These are phyloP conservation scores for Fusarium pseudoanthophilum DNA, from an alignment of 2,329 filamentous ascomycete species.

Conservation along the genomic window DNA sequence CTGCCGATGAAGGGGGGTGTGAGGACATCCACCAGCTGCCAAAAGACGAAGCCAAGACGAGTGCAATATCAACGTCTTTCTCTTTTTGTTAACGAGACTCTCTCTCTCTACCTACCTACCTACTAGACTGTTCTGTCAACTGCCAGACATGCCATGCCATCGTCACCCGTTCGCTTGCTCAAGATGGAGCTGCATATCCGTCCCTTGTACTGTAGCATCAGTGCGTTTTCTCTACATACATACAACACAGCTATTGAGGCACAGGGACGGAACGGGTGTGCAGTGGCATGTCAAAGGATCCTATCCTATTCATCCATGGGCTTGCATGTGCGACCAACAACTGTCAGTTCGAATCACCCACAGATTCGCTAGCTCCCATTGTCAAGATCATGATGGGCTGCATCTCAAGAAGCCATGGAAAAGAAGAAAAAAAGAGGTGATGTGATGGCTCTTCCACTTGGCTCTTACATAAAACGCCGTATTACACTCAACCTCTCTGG, in stretches of 20 bases:
- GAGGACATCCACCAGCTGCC: not conserved
- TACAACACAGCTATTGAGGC: constrained; percentile 9
- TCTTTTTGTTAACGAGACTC: not conserved
- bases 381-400: constrained; percentile 17
- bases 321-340: constrained; percentile 27
- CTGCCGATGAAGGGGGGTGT: constrained; percentile 15
- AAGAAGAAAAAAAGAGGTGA: not conserved
- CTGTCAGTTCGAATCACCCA: constrained; percentile 23
- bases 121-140: not conserved
- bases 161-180: constrained; percentile 16
- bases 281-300: constrained; percentile 23
- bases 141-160: constrained; percentile 1
- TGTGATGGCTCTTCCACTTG: constrained; percentile 7
- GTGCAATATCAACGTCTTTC: constrained; percentile 4
- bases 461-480: constrained; percentile 26
- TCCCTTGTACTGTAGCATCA: constrained; percentile 26
- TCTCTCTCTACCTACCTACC: not conserved
- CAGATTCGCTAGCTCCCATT: constrained; percentile 2
- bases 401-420: not conserved
- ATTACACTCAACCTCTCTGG: constrained; percentile 17
- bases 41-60: constrained; percentile 8
- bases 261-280: constrained; percentile 14
- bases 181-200: constrained; percentile 33
- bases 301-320: constrained; percentile 1
- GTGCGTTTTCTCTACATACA: constrained; percentile 2